Base-by-base conservation (phyloP, 768 basidiomycete genomes). In the Agaricus sinodeliciosus region DNA sequence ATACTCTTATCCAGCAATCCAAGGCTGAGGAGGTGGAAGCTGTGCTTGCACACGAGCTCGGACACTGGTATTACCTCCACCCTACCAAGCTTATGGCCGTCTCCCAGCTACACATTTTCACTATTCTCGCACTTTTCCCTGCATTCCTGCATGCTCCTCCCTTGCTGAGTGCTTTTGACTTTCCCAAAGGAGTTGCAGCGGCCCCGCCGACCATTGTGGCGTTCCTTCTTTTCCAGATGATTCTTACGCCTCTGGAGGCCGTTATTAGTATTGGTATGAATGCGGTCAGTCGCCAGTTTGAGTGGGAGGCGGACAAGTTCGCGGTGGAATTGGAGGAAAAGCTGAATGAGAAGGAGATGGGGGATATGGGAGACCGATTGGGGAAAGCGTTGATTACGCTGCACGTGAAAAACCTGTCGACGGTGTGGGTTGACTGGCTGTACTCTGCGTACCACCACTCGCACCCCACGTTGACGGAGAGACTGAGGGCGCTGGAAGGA, bases 401-500 rank as follows among this genome's bases (percentile, higher is more conserved):
- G 18, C 94, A 97, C 63, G 86, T 91, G 54, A 87, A 94, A 74
- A 97, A 98, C 65, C 65, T 96, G 61, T 88, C 87, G 44, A 93
- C 90, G 1, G 89, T 96, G 43, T 92, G 92, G 85, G 91, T 93
- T 12, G 94, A 96, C 66, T 90, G 89, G 88, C 67, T 93, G 83
- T 96, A 95, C 71, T 96, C 93, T 47, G 90, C 90, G 18, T 96
- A 92, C 60, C 92, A 96, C 67, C 92, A 97, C 68, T 94, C 90
- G 43, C 95, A 99, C 68, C 95, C 95, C 4, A 96, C 93, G 2
- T 67, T 99, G 58, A 87, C 89, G 35, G 94, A 99, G 71, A 80
- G 94, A 7, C 72, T 97, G 61, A 84, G 80, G 57, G 90, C 82
- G 2, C 76, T 96, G 36, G 91, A 95, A 55, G 65, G 69, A n/a